phyloP scores from a whole-genome alignment of 2,329 filamentous ascomycete species.

The Sporothrix schenckii region DNA sequence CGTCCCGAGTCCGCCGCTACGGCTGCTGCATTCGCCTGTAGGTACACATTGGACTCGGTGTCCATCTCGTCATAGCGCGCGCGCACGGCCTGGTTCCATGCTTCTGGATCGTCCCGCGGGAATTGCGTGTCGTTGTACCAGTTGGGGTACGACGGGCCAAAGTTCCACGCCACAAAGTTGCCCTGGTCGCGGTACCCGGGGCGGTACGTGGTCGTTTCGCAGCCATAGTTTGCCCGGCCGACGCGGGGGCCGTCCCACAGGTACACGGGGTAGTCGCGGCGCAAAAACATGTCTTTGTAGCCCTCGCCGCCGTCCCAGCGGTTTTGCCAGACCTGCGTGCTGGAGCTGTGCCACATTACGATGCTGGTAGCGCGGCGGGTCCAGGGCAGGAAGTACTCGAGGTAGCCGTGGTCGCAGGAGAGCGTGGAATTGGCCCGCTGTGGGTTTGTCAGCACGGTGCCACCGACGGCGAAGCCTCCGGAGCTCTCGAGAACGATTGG shows the following conservation, averaged over 20 bases:
- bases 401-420: conserved; percentile 47
- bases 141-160: conserved; percentile 41
- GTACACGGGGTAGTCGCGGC: conserved; percentile 46
- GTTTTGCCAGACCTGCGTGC: conserved; percentile 46
- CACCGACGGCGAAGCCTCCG: conserved; percentile 44
- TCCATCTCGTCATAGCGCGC: conserved; percentile 46
- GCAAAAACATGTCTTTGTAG: conserved; percentile 47
- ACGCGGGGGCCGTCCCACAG: conserved; percentile 47
- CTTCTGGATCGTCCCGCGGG: conserved; percentile 39
- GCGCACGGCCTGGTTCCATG: conserved; percentile 44
- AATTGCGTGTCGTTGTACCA: conserved; percentile 46
- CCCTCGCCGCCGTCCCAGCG: conserved; percentile 47
- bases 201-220: conserved; percentile 40
- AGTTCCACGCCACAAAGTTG: conserved; percentile 40
- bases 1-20: conserved; percentile 44
- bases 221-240: conserved; percentile 46
- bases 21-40: conserved; percentile 44
- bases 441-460: conserved; percentile 40
- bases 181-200: conserved; percentile 44
- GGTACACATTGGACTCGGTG: conserved; percentile 41
- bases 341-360: conserved; percentile 47
- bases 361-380: conserved; percentile 42
- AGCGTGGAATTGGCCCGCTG: conserved; percentile 41
- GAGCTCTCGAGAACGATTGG: conserved; percentile 41
- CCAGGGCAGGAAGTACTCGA: conserved; percentile 47